Percentiles rank a stretch among this genome's conserved stretches.
These are phyloP conservation scores for Phyllostachys edulis DNA, from an alignment of 176 grass and related monocot genomes.

Conservation along the genomic window DNA sequence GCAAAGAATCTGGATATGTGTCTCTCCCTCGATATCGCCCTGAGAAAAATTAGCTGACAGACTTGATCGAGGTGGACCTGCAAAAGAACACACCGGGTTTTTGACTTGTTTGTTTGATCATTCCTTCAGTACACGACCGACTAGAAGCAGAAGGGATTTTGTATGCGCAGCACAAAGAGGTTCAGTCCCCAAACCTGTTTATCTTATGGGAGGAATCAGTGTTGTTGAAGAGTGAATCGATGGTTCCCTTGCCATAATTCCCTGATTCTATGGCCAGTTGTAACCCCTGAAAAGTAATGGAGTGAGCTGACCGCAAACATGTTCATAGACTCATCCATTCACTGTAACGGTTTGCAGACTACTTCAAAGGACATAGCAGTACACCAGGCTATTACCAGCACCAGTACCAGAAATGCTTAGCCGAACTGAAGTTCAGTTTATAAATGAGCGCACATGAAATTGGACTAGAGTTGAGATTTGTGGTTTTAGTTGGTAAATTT, in stretches of 20 bases:
- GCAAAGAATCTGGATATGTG: not conserved
- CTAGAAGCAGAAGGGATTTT: not conserved
- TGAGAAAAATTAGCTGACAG: constrained; percentile 29
- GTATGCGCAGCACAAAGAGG: not conserved
- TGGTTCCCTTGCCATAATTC: constrained; percentile 26
- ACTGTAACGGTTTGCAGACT: not conserved
- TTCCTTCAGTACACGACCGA: not conserved
- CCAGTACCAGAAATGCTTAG: not conserved
- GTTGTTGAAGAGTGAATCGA: constrained; percentile 13
- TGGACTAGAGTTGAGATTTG: not conserved
- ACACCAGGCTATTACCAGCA: not conserved
- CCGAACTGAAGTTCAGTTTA: not conserved
- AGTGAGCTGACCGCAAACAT: not conserved
- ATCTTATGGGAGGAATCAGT: constrained; percentile 41
- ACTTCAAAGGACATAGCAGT: not conserved
- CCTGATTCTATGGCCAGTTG: constrained; percentile 57
- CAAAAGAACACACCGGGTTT: not conserved
- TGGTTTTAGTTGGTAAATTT: not conserved
- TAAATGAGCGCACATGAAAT: not conserved
- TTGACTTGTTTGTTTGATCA: constrained; percentile 2
- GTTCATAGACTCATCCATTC: not conserved
- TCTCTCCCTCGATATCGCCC: not conserved
- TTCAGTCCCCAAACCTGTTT: constrained; percentile 37
- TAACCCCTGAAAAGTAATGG: constrained; percentile 48
- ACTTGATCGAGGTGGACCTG: constrained; percentile 45